A percentile compares a stretch with the other conserved stretches of the same genome.
phyloP scores from a whole-genome alignment of 176 grass and related monocot species.

The Calamus simplicifolius region DNA sequence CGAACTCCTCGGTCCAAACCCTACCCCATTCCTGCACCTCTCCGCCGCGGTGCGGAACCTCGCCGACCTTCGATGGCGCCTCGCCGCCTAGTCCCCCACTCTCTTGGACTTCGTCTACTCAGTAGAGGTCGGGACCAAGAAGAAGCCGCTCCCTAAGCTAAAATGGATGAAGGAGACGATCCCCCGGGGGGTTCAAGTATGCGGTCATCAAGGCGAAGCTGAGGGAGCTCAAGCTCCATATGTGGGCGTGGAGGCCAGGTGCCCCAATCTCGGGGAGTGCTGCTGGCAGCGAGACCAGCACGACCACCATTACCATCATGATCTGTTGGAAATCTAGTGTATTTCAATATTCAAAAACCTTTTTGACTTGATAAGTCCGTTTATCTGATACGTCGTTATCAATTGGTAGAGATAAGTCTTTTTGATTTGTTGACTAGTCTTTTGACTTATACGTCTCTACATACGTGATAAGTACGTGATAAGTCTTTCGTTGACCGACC shows the following conservation, averaged over 20 bases:
- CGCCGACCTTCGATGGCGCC: constrained; percentile 48
- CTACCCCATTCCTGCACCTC: background rate
- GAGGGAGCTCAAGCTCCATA: constrained; percentile 88
- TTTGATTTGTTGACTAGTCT: too few relatives aligned
- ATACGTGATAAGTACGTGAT: too few relatives aligned
- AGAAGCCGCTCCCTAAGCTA: constrained; percentile 69
- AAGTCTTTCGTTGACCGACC: too few relatives aligned
- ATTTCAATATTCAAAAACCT: too few relatives aligned
- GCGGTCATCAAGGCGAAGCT: constrained; percentile 93
- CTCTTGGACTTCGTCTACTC: constrained; percentile 74
- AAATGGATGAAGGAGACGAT: constrained; percentile 99
- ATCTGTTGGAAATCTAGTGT: too few relatives aligned
- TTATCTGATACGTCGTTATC: too few relatives aligned
- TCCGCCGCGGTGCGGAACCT: constrained; percentile 25
- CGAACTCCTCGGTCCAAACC: constrained; percentile 1
- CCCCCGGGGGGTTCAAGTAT: constrained; percentile 77
- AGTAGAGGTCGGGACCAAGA: constrained; percentile 69
- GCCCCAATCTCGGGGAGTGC: constrained; percentile 84
- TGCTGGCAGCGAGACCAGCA: constrained; percentile 85
- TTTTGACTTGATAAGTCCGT: too few relatives aligned
- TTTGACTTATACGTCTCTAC: too few relatives aligned
- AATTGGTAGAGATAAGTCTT: too few relatives aligned
- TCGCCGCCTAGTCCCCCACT: constrained; percentile 47
- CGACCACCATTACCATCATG: constrained; percentile 88
- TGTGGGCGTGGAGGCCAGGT: constrained; percentile 92